Evolutionary conservation across 768 basidiomycete species (phyloP).

Genomic region (Dioszegia hungarica): DNA sequence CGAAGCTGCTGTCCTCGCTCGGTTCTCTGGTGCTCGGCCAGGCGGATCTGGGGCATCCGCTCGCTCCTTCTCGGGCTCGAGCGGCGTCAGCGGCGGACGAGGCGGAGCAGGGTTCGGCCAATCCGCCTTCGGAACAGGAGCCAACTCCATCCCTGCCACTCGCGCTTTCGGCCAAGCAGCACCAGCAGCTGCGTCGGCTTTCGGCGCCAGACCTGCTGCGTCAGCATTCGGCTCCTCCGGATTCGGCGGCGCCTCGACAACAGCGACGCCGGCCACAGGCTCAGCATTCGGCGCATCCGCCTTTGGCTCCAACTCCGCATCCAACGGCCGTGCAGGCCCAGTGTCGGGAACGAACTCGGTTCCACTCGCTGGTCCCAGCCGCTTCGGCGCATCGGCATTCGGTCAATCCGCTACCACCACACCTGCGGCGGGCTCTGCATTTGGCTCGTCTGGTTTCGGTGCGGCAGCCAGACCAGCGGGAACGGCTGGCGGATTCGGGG

Average conservation of each 20-base stretch:
- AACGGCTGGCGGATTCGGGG: background rate
- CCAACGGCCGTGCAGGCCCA: background rate
- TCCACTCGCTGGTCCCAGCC: background rate
- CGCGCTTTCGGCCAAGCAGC: conserved; percentile 21
- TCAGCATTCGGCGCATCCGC: conserved; percentile 12
- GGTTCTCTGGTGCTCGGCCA: background rate
- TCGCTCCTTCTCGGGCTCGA: conserved; percentile 11
- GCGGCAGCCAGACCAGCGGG: background rate
- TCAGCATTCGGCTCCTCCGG: conserved; percentile 1
- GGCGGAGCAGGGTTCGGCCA: conserved; percentile 19
- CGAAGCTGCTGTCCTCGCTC: conserved; percentile 22
- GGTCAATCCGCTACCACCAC: conserved; percentile 15
- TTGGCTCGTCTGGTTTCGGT: conserved; percentile 18
- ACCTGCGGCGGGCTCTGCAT: conserved; percentile 10
- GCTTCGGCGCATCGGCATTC: conserved; percentile 10
- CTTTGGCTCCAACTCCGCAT: conserved; percentile 4
- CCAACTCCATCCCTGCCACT: conserved; percentile 6
- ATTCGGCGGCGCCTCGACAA: background rate
- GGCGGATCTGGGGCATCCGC: conserved; percentile 13
- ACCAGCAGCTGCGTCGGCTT: conserved; percentile 2
- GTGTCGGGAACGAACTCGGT: background rate
- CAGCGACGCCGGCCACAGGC: background rate
- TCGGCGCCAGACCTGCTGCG: conserved; percentile 1
- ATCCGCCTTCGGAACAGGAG: conserved; percentile 25
- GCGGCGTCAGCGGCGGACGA: conserved; percentile 9